Evolutionary conservation across 108 stramenopile species (phyloP).

Genomic region (Skeletonema marinoi): DNA sequence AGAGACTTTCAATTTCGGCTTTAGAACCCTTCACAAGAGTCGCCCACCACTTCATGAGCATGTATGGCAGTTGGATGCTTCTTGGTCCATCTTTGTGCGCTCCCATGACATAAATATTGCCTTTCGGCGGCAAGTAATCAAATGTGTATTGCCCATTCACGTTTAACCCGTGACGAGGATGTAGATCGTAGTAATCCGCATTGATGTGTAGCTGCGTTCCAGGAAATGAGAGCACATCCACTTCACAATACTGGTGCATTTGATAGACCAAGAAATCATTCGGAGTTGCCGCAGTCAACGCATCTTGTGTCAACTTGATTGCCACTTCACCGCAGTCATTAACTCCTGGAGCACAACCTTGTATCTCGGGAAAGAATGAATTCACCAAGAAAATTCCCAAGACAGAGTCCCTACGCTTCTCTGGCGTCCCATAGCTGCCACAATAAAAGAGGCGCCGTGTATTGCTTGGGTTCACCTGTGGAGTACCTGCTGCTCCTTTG

Average conservation of each 20-base stretch:
- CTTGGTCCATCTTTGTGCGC: constrained; percentile 22
- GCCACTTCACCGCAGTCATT: not conserved
- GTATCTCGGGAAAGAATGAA: constrained; percentile 17
- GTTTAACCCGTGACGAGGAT: not conserved
- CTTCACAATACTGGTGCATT: constrained; percentile 35
- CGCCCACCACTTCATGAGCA: constrained; percentile 27
- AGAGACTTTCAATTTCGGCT: constrained; percentile 5
- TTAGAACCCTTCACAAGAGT: constrained; percentile 9
- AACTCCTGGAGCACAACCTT: constrained; percentile 1
- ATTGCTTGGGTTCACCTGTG: not conserved
- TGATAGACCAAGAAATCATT: constrained; percentile 29
- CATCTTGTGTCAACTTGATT: constrained; percentile 11
- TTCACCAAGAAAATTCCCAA: constrained; percentile 19
- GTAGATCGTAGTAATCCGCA: constrained; percentile 12
- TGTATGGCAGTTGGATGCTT: constrained; percentile 28
- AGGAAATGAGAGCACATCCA: constrained; percentile 23
- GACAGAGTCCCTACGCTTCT: not conserved
- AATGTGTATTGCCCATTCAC: constrained; percentile 12
- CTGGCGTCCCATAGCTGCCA: constrained; percentile 6
- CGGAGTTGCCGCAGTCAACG: constrained; percentile 7
- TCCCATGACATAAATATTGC: constrained; percentile 23
- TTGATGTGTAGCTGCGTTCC: constrained; percentile 27
- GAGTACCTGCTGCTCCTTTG: not conserved
- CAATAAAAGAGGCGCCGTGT: constrained; percentile 18
- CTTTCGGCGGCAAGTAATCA: constrained; percentile 11